Base-by-base conservation (phyloP, 192 early-diverging fungal species). In the Dispira simplex region DNA sequence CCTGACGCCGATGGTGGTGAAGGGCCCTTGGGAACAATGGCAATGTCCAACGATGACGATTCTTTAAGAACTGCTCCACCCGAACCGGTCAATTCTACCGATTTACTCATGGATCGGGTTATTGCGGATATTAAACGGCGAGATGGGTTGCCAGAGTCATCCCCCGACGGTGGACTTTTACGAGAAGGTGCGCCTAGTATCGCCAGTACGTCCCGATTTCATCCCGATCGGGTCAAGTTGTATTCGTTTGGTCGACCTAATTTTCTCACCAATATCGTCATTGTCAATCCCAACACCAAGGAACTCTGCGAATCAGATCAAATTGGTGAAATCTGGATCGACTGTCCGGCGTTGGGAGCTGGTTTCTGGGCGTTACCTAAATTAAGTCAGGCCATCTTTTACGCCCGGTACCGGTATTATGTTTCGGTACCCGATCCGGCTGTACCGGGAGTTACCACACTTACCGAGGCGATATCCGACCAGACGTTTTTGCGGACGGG, bases 311-410 rank as follows among this genome's bases (percentile, higher is more conserved):
- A 83, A 10, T 73, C 84, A 0, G 81, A 89, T 69, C 75, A 81
- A 1, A 80, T 91, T 60, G 90, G 90, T 48, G 90, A 93, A 74
- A 77, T 93, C n/a, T 91, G 90, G 88, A 76, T 91, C 10, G 78
- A 84, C 67, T 83, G 86, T 3, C 84, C 85, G 14, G 82, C 78
- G 27, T 71, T 93, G 46, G 80, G 83, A 10, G 79, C 78, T 26
- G 85, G 85, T 8, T 90, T 91, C 75, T 90, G 85, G 89, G 83
- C 77, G 16, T 69, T 90, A 43, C 81, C 86, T 16, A 84, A 83
- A 64, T 80, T 88, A 53, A 88, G 79, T 0, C 78, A 85, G 65
- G 81, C 81, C 32, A 85, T 90, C 6, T 90, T 91, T 68, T 75
- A 81, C 28, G 86, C 85, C 2, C 68, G 78, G n/a, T 76, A 67